Evolutionary conservation across 202 grass and related monocot species (phyloP), one percentile per base, ranked within the genome.

Genomic region (Bolboschoenoplectus hybrid): DNA sequence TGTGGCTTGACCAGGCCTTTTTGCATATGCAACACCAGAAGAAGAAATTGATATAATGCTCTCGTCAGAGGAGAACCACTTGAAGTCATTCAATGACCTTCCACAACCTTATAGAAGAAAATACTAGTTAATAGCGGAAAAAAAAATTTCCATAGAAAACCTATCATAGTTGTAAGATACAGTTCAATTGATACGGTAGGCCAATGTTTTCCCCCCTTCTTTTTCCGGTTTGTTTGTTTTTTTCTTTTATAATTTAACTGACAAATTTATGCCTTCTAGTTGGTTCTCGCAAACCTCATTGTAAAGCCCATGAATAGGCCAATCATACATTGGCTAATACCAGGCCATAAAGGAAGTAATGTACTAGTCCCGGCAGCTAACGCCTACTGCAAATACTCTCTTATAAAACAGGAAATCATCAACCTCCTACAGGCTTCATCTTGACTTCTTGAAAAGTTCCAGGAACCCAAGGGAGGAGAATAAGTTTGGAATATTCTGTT

Each of bases 371-470:
- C 26, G 26, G 26, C 35, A 77, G 51, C 7, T 58, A 58, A 35
- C 17, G 32, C 52, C 13, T 56, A 16, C 32, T 40, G 74, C 51
- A 75, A 74, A 52, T 4, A 39, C 1, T 57, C 52, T 57, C 14
- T 58, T 57, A 79, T 4, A 79, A 55, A 47, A 58, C 41, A 57
- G 35, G 35, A 58, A 40, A 58, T 57, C 35, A 79, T 77, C 74
- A 92, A 98, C 93, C 92, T 96, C 91, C 97, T 86, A 64, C 63
- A 82, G 97, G 93, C 85, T 63, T 98, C 53, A 96, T 81, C 72
- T 96, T 80, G 70, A 91, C 34, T 87, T 95, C 91, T 65, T 98
- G 96, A 87, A 74, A 85, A 85, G 89, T 87, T 90, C 93, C 91
- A 91, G 91, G 89, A 87, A 89, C 87, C 96, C 91, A 98, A 71